Evolutionary conservation across 129 eudicot species (phyloP), one percentile per base, ranked within the genome.

Genomic region (Artemisia annua): DNA sequence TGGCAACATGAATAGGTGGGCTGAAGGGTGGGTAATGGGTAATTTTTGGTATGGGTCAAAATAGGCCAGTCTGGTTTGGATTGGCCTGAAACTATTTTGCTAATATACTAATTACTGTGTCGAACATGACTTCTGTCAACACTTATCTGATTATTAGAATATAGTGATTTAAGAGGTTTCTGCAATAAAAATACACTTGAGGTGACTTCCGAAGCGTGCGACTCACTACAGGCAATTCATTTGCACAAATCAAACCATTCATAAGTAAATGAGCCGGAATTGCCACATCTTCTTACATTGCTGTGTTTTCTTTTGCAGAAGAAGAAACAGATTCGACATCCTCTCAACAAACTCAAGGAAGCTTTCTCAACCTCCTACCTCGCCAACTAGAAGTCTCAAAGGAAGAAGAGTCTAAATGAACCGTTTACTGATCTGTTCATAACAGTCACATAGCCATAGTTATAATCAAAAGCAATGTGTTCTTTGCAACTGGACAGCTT

Each of bases 281-380:
- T 39, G 46, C 46, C 46, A 39, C 50, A 4, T 49, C 20, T 30
- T 9, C 67, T 28, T 75, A 67, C 48, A 67, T 67, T 54, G 17
- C 22, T 54, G 26, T 69, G 24, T 30, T 49, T 51, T 44, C 9
- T 2, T 48, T 69, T 74, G 55, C 84, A 88, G 97, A 80, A 59
- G 92, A 91, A 73, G 96, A 88, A 32, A 75, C 83, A 19, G 86
- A 88, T 61, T 64, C 92, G 15, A 60, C 87, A 50, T 59, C 96
- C 20, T 67, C 82, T 26, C 95, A 80, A 39, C 46, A 8, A 44
- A 81, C 82, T 43, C 92, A 88, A 15, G 97, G 97, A 80, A 88
- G 97, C 75, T 91, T 88, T 79, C 96, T 86, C 14, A 91, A 83
- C 59, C 79, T 86, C 7, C 75, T 91, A 60, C 92, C 96, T 60